Base-by-base conservation (phyloP, 1,284 basidiomycete genomes). In the Cryptococcus amylolentus region DNA sequence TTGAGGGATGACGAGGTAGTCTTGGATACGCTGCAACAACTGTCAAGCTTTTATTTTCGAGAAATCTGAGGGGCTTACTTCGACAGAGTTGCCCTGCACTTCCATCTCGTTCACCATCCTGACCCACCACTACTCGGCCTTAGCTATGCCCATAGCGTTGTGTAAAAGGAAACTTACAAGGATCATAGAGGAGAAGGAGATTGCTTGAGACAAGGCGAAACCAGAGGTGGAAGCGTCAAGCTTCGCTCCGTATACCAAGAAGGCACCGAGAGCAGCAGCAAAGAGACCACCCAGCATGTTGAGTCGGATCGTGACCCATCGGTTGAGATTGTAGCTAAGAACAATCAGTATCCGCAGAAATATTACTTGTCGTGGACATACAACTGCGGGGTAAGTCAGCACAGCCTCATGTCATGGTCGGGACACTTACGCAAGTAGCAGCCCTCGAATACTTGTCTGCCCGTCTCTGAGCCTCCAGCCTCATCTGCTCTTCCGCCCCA, bases 1-100 rank as follows among this genome's bases (percentile, higher is more conserved):
- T 68, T 88, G 86, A 54, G 88, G 87, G 55, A 88, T 87, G 13
- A 79, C 72, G 48, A 88, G 72, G 68, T 89, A 90, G 28, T 83
- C 82, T 65, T 87, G 82, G 52, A 91, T 85, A 31, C 89, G 83
- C 65, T 63, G 27, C 16, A 20, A 37, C 45, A n/a, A 42, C 31
- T 18, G 18, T 42, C 23, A 44, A 43, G 4, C 20, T 10, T n/a
- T 35, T 28, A 12, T 14, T 16, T 12, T 45, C 12, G 7, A 28
- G 41, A 3, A 27, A 41, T 13, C 12, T 12, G 9, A 35, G 10
- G 10, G 8, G 48, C 63, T 54, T 51, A 62, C 59, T 69, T 91
- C 88, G 60, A 91, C 78, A n/a, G 74, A 72, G 62, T 78, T 78
- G 46, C 77, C 77, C 52, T 72, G 66, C 5, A 79, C 77, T 60